Percentiles rank a stretch among this genome's conserved stretches.
These are phyloP conservation scores for Ilyonectria destructans DNA, from an alignment of 2,329 filamentous ascomycete genomes.

Conservation along the genomic window DNA sequence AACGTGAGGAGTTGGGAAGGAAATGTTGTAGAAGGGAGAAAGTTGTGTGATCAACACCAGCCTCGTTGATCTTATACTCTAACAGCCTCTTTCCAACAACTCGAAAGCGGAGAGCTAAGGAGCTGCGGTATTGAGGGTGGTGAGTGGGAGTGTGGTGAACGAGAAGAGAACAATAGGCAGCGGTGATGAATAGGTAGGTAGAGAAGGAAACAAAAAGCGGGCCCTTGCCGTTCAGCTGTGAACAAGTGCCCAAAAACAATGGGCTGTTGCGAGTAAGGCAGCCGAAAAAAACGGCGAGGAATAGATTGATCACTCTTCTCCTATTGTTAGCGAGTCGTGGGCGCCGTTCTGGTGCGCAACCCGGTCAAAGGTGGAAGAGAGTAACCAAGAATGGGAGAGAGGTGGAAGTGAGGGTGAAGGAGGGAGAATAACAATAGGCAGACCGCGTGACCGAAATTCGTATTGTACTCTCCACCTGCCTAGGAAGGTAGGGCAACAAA, in stretches of 20 bases:
- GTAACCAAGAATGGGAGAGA: no score
- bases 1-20: neutral
- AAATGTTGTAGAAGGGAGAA: neutral
- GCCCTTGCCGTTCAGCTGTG: neutral
- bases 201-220: neutral
- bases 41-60: neutral
- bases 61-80: neutral
- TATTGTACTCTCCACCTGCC: conserved; percentile 8
- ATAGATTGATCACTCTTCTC: neutral
- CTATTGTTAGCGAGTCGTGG: neutral
- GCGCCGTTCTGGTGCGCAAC: neutral
- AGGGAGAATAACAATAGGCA: conserved; percentile 14
- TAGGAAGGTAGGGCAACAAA: conserved; percentile 6
- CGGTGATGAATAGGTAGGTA: neutral
- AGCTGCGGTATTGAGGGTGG: neutral
- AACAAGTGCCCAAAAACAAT: neutral
- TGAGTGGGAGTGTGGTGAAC: neutral
- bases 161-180: neutral
- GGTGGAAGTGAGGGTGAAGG: neutral
- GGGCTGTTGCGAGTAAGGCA: neutral
- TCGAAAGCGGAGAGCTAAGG: neutral
- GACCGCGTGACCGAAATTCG: neutral
- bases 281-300: neutral
- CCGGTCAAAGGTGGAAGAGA: neutral
- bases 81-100: neutral